phyloP scores from a whole-genome alignment of 495 filamentous ascomycete genomes.

The Daldinia loculata region DNA sequence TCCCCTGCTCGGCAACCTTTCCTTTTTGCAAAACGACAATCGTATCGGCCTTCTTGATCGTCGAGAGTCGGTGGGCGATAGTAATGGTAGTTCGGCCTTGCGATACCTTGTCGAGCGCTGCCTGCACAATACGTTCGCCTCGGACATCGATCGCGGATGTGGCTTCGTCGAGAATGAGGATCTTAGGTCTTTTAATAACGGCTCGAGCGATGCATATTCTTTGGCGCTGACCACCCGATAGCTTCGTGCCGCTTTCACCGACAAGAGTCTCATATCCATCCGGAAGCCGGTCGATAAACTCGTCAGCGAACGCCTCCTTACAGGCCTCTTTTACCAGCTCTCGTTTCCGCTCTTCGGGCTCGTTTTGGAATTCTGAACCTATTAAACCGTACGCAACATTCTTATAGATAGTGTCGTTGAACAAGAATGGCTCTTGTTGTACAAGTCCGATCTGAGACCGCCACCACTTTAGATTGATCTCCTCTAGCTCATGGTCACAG shows the following conservation, averaged over 20 bases:
- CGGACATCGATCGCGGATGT: constrained; percentile 81
- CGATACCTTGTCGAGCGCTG: constrained; percentile 72
- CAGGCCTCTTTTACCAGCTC: constrained; percentile 66
- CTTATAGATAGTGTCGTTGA: constrained; percentile 73
- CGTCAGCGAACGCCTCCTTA: constrained; percentile 64
- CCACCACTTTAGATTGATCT: constrained; percentile 71
- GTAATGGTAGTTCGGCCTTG: constrained; percentile 78
- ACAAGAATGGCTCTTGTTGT: constrained; percentile 77
- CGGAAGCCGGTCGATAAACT: constrained; percentile 68
- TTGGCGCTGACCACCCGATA: constrained; percentile 69
- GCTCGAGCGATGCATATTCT: constrained; percentile 75
- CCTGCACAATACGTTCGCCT: constrained; percentile 75
- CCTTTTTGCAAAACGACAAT: constrained; percentile 73
- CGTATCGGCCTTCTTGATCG: constrained; percentile 74
- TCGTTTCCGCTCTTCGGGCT: constrained; percentile 60
- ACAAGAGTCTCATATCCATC: constrained; percentile 64
- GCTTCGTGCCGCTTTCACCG: constrained; percentile 61
- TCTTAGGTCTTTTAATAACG: constrained; percentile 74
- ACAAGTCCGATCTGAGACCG: constrained; percentile 73
- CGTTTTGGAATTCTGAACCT: constrained; percentile 64
- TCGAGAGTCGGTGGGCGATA: constrained; percentile 75
- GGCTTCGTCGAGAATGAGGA: constrained; percentile 87
- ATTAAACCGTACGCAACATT: constrained; percentile 70
- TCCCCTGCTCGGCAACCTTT: constrained; percentile 72
- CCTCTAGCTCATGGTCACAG: constrained; percentile 62